Conservation (phyloP, 805 yeast genomes). For the Helenozyma rhizophorensis region DNA sequence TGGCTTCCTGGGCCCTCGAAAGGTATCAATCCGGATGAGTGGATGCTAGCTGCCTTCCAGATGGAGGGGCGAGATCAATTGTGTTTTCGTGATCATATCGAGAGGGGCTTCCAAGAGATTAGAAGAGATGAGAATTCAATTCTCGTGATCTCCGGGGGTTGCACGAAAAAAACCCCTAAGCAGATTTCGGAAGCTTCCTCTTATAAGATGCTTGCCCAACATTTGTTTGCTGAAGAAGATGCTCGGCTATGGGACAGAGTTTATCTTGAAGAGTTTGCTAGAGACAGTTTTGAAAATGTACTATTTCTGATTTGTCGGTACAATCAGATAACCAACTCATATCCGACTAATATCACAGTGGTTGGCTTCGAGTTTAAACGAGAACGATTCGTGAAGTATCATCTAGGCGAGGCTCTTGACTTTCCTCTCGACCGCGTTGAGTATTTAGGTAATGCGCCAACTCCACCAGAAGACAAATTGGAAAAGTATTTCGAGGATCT, state of each 20-base stretch:
- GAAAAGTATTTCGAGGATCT: constrained; percentile 44
- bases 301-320: constrained; percentile 55
- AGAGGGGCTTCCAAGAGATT: constrained; percentile 36
- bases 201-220: constrained; percentile 44
- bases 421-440: constrained; percentile 33
- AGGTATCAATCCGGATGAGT: constrained; percentile 50
- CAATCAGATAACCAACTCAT: constrained; percentile 39
- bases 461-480: constrained; percentile 28
- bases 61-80: constrained; percentile 64
- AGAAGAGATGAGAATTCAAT: constrained; percentile 24
- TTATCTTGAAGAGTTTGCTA: constrained; percentile 63
- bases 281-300: constrained; percentile 78
- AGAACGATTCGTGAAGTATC: constrained; percentile 51
- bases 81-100: constrained; percentile 60
- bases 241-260: constrained; percentile 21
- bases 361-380: constrained; percentile 76
- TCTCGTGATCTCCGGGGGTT: constrained; percentile 63
- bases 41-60: constrained; percentile 70
- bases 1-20: constrained; percentile 43
- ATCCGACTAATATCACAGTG: constrained; percentile 52
- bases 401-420: constrained; percentile 46
- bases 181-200: constrained; percentile 59
- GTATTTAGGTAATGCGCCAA: constrained; percentile 59
- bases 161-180: constrained; percentile 55
- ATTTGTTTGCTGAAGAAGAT: constrained; percentile 16